Percentiles rank a stretch among this genome's conserved stretches.
Conservation (phyloP, 352 stramenopile species). For the Pythium monospermum region DNA sequence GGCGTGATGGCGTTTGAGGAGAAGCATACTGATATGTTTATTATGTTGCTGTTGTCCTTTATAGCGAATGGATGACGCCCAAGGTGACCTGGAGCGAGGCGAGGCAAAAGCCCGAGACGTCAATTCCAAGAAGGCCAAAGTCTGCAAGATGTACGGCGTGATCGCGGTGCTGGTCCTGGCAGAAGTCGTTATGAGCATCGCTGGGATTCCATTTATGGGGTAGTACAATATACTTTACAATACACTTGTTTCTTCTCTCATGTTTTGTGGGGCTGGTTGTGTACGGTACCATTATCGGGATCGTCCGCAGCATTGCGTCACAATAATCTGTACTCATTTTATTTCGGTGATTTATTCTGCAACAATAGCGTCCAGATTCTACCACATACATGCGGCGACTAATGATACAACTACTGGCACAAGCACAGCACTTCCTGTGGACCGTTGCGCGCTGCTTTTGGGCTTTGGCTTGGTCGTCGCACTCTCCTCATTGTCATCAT, state of each 20-base stretch:
- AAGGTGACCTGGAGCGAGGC: conserved; percentile 54
- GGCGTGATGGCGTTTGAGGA: background rate
- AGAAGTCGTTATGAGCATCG: conserved; percentile 10
- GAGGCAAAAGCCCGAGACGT: conserved; percentile 52
- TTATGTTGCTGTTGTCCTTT: conserved; percentile 1
- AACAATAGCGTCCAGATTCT: no score
- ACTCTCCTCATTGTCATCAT: conserved; percentile 53
- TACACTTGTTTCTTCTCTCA: no score
- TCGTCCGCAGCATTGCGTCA: no score
- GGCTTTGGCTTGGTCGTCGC: conserved; percentile 29
- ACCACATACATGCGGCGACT: conserved; percentile 9
- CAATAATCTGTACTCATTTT: no score
- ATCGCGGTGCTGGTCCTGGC: conserved; percentile 59
- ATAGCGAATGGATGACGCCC: conserved; percentile 62
- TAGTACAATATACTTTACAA: no score
- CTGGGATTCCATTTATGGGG: conserved; percentile 7
- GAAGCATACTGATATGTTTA: conserved; percentile 4
- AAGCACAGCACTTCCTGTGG: conserved; percentile 5
- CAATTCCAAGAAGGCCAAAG: conserved; percentile 71
- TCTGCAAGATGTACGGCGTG: conserved; percentile 70
- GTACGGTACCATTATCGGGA: no score
- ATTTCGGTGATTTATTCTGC: no score
- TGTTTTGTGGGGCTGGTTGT: no score
- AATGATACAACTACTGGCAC: conserved; percentile 7
- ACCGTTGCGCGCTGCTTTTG: conserved; percentile 12